phyloP scores from a whole-genome alignment of 2,329 filamentous ascomycete species.

The Fusarium globosum region DNA sequence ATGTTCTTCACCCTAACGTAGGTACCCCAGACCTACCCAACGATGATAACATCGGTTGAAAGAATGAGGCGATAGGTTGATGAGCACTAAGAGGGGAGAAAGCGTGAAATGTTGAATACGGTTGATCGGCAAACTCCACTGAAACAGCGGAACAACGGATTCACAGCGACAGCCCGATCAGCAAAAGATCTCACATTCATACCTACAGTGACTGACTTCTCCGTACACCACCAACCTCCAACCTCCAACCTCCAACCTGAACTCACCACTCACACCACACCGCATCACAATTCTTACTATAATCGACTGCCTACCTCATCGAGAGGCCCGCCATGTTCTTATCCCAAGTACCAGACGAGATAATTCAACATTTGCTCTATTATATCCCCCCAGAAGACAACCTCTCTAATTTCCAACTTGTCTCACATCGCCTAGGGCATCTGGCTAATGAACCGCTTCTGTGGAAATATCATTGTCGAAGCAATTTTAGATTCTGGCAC shows the following conservation, averaged over 20 bases:
- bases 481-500: conserved; percentile 81
- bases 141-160: background rate
- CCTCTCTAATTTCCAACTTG: conserved; percentile 59
- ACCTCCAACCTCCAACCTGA: conserved; percentile 5
- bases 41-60: conserved; percentile 35
- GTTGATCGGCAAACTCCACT: conserved; percentile 33
- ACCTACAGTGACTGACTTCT: background rate
- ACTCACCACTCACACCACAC: conserved; percentile 8
- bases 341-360: conserved; percentile 78
- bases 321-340: conserved; percentile 51
- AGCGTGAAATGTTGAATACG: conserved; percentile 36
- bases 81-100: conserved; percentile 23
- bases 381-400: conserved; percentile 68
- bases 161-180: conserved; percentile 13
- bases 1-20: conserved; percentile 3
- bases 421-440: conserved; percentile 72
- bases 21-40: conserved; percentile 22
- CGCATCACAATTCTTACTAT: conserved; percentile 13
- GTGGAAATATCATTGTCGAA: conserved; percentile 81
- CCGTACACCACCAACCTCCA: background rate
- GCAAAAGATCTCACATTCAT: background rate
- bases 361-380: conserved; percentile 81
- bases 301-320: conserved; percentile 19
- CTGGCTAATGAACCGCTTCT: conserved; percentile 78
- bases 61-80: conserved; percentile 30